Evolutionary conservation across 225 moss, liverwort and hornwort genomes (phyloP).

Genomic region (Bryoerythrophyllum caledonicum): DNA sequence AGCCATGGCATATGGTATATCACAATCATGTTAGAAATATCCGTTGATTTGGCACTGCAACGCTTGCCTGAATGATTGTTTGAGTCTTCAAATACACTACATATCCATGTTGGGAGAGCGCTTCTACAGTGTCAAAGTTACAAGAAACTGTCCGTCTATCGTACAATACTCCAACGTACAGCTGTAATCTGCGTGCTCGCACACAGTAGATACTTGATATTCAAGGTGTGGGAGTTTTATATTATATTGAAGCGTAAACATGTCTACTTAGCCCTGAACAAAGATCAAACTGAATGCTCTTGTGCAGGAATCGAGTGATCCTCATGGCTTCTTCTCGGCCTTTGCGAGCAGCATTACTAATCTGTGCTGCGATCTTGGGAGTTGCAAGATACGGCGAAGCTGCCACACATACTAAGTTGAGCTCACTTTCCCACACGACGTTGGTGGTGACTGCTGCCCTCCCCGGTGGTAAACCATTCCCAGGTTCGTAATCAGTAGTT

Average conservation of each 20-base stretch:
- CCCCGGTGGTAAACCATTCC: slow-evolving; percentile 16
- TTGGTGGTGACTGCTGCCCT: slow-evolving; percentile 40
- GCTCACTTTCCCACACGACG: slow-evolving; percentile 25
- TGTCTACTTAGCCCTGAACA: background rate
- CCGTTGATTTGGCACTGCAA: too few species aligned
- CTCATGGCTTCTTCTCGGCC: slow-evolving; percentile 28
- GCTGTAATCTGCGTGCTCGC: too few species aligned
- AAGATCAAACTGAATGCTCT: background rate
- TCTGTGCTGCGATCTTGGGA: slow-evolving; percentile 21
- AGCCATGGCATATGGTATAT: background rate
- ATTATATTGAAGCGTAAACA: too few species aligned
- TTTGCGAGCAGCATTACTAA: background rate
- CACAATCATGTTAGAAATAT: background rate
- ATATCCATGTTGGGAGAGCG: too few species aligned
- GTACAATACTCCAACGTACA: too few species aligned
- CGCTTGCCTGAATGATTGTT: too few species aligned
- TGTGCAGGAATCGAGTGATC: slow-evolving; percentile 7
- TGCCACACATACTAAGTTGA: slow-evolving; percentile 13
- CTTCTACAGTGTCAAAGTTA: too few species aligned
- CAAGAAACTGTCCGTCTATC: too few species aligned
- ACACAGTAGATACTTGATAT: background rate
- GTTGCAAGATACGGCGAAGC: slow-evolving; percentile 23
- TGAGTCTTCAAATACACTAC: too few species aligned
- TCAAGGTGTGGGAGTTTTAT: background rate
- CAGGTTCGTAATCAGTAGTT: slow-evolving; percentile 34